phyloP scores from a whole-genome alignment of 2,329 filamentous ascomycete species.

The Colletotrichum graminicola region DNA sequence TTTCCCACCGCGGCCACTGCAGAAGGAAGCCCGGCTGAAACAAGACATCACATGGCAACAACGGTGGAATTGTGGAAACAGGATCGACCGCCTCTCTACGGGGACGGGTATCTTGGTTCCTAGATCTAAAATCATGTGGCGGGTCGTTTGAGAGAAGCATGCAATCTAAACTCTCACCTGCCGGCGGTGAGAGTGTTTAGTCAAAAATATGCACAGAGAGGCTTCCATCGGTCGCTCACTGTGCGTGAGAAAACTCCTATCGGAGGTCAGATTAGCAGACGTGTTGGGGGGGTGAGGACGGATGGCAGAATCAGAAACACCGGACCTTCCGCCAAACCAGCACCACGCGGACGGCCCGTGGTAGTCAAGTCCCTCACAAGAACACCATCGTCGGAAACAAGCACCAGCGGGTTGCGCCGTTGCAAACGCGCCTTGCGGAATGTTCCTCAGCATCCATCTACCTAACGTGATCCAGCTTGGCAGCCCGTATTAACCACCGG shows the following conservation, averaged over 20 bases:
- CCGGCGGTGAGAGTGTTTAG: constrained; percentile 12
- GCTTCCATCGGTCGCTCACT: constrained; percentile 1
- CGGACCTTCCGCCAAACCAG: constrained; percentile 9
- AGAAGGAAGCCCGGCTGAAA: constrained; percentile 18
- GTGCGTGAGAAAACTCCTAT: background rate
- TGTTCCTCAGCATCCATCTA: background rate
- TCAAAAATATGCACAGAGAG: background rate
- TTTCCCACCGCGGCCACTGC: background rate
- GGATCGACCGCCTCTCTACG: constrained; percentile 21
- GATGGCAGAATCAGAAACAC: constrained; percentile 18
- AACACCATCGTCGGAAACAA: background rate
- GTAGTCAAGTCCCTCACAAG: background rate
- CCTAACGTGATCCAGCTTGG: background rate
- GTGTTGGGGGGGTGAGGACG: background rate
- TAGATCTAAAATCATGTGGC: constrained; percentile 1
- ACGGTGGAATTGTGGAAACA: background rate
- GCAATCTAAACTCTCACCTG: constrained; percentile 5
- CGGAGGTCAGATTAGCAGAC: background rate
- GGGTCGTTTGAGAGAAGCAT: background rate
- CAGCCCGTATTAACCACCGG: background rate
- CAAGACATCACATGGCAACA: constrained; percentile 1
- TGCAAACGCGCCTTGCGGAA: constrained; percentile 11
- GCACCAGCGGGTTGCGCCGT: constrained; percentile 22
- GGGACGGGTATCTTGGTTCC: background rate
- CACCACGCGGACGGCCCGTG: constrained; percentile 19